Evolutionary conservation across 1,284 basidiomycete species (phyloP), one percentile per base, ranked within the genome.

Genomic region (Cutaneotrichosporon dermatis): DNA sequence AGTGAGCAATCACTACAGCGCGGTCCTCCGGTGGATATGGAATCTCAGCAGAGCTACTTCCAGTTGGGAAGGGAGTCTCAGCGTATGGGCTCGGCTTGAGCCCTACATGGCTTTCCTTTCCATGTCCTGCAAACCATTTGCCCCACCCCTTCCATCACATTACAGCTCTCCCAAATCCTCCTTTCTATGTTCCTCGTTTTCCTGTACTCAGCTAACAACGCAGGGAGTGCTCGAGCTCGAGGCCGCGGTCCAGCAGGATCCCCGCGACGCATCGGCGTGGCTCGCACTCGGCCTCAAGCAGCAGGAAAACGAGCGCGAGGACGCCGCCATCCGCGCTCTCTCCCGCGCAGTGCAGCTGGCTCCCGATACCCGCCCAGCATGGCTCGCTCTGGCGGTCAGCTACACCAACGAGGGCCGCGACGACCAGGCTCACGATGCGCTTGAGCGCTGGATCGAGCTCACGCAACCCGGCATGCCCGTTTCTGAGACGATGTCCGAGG

Each of bases 301-400:
- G 74, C 95, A 99, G 78, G 95, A 97, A 78, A 97, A 96, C 75
- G 95, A 99, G 76, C 86, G 94, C 25, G 95, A 99, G 78, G 83
- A 85, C 25, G 88, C 92, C 69, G 96, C 95, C 5, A 85, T 99
- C 54, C 83, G 87, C 51, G 96, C 95, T 0, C 83, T 99, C 33
- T 82, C 84, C 45, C 87, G 87, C 61, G 88, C 93, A 1, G 81
- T 92, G 50, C 85, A 89, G 66, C 83, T 98, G 16, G 88, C 96
- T 65, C 86, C 90, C 2, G 75, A 82, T 1, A 84, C 88, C 68
- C 80, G 90, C 6, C 85, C 87, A 0, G 85, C 94, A 0, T 95
- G 92, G 87, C 85, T 99, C 40, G 94, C 94, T 3, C 82, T 99
- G 12, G 89, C 91, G 0, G 86, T 99, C 40, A 92, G 90, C 55